Conservation (phyloP, 345 rosid genomes). For the Aquilaria yunnanensis region DNA sequence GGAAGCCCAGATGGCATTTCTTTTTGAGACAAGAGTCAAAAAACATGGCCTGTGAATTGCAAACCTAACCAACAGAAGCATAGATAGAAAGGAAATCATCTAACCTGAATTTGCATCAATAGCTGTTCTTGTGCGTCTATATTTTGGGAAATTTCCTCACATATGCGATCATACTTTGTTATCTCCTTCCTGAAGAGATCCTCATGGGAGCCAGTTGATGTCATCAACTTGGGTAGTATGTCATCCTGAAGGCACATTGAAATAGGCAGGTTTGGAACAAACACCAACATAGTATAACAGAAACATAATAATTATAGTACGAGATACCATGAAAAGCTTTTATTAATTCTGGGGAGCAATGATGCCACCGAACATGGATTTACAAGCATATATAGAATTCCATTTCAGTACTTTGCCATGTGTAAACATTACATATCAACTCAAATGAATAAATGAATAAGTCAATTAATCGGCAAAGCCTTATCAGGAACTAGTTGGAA, state of each 20-base stretch:
- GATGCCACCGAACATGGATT: too few relatives aligned
- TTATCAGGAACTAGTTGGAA: too few relatives aligned
- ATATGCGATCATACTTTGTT: slow-evolving; percentile 77
- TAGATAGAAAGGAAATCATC: neutral
- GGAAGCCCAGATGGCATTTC: too few relatives aligned
- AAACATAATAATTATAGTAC: neutral
- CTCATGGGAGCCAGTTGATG: slow-evolving; percentile 75
- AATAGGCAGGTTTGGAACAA: slow-evolving; percentile 9
- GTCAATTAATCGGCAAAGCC: too few relatives aligned
- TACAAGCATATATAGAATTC: too few relatives aligned
- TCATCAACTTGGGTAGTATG: slow-evolving; percentile 94
- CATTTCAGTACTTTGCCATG: too few relatives aligned
- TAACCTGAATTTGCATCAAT: slow-evolving; percentile 88
- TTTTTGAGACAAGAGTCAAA: too few relatives aligned
- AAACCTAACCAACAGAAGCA: slow-evolving; percentile 2
- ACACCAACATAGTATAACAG: slow-evolving; percentile 3
- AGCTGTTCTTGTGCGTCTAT: slow-evolving; percentile 89
- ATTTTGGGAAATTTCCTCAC: slow-evolving; percentile 83
- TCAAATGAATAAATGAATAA: too few relatives aligned
- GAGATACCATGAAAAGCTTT: too few relatives aligned
- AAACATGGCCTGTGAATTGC: too few relatives aligned
- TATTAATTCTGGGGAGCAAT: too few relatives aligned
- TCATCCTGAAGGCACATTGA: slow-evolving; percentile 67
- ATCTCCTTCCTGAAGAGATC: slow-evolving; percentile 96
- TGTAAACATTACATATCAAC: too few relatives aligned